phyloP scores from a whole-genome alignment of 2,329 filamentous ascomycete species.

The Akanthomyces dipterigenus region DNA sequence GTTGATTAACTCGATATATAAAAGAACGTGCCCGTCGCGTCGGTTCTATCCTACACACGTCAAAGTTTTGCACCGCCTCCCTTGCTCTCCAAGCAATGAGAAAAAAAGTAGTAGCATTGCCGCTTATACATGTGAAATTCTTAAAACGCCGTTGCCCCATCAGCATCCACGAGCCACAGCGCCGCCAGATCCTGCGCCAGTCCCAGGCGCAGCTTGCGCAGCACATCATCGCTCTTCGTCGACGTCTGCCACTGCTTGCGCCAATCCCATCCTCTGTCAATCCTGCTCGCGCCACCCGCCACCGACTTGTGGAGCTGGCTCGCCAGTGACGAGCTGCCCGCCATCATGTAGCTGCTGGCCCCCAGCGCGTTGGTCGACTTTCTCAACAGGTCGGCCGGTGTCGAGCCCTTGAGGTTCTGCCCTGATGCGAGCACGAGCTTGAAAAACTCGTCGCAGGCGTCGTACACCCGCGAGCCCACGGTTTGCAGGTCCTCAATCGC shows the following conservation, averaged over 20 bases:
- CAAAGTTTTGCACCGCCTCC: constrained; percentile 3
- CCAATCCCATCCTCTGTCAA: constrained; percentile 70
- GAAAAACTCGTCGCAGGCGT: constrained; percentile 72
- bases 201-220: constrained; percentile 64
- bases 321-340: constrained; percentile 65
- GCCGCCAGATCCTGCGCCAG: constrained; percentile 67
- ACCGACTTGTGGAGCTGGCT: constrained; percentile 56
- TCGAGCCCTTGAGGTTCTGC: constrained; percentile 54
- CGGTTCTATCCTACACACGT: constrained; percentile 1
- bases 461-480: constrained; percentile 63
- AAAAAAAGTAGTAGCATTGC: neutral
- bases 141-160: constrained; percentile 42
- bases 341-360: constrained; percentile 60
- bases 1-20: neutral
- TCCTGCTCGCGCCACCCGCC: constrained; percentile 44
- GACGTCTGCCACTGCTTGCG: constrained; percentile 64
- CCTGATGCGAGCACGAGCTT: constrained; percentile 66
- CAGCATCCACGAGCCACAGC: constrained; percentile 62
- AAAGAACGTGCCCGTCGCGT: neutral
- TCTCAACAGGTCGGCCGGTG: constrained; percentile 57
- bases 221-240: constrained; percentile 60
- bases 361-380: constrained; percentile 51
- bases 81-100: neutral
- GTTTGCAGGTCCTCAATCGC: constrained; percentile 76
- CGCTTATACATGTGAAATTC: constrained; percentile 2